Conservation (phyloP, 306 rosid species). For the Quercus mongolica region DNA sequence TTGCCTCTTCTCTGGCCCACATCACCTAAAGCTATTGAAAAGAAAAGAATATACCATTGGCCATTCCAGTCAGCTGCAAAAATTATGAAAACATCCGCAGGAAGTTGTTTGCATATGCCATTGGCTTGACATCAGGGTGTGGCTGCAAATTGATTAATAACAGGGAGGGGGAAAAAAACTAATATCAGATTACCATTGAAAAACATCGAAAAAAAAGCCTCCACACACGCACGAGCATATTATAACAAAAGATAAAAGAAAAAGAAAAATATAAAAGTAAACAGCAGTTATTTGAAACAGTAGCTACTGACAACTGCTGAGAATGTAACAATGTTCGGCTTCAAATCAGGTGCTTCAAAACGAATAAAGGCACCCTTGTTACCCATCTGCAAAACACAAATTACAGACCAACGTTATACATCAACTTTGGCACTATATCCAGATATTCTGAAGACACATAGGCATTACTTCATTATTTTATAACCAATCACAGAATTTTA, state of each 20-base stretch:
- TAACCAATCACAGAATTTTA: no score
- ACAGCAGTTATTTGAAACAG: not conserved
- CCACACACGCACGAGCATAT: no score
- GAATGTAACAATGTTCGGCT: conserved; percentile 85
- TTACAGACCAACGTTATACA: not conserved
- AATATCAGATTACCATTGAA: not conserved
- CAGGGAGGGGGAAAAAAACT: not conserved
- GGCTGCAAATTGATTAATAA: conserved; percentile 56
- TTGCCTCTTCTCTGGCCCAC: not conserved
- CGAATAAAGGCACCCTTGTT: conserved; percentile 99
- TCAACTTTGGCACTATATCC: not conserved
- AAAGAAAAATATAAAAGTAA: not conserved
- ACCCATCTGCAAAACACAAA: conserved; percentile 77
- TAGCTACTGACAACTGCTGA: conserved; percentile 81
- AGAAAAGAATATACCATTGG: conserved; percentile 16
- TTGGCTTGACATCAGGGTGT: conserved; percentile 96
- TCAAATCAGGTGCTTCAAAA: conserved; percentile 82
- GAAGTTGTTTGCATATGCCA: conserved; percentile 99
- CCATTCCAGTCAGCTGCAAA: conserved; percentile 26
- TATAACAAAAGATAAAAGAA: no score
- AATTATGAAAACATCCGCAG: conserved; percentile 66
- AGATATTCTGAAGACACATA: not conserved
- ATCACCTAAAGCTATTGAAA: conserved; percentile 15
- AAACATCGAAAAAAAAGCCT: not conserved
- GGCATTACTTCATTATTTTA: no score